Evolutionary conservation across 2,329 filamentous ascomycete species (phyloP), one percentile per base, ranked within the genome.

Genomic region (Pyricularia grisea): DNA sequence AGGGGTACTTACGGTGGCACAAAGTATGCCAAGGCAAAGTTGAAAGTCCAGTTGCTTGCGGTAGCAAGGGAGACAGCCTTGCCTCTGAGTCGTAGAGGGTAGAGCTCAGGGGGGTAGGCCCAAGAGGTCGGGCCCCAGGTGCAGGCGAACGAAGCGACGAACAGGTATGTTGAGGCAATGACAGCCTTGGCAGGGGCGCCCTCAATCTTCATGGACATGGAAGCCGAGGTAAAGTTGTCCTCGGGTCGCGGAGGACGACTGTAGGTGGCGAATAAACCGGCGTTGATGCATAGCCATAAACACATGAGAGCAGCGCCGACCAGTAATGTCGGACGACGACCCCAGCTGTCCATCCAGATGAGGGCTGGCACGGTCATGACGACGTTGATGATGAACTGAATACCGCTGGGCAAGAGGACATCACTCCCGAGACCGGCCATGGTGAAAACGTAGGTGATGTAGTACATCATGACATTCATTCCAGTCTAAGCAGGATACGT

Each of bases 361-460:
- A 94, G 83, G 1, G 91, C 91, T 0, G 91, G 90, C 3, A 94
- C 77, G 0, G 92, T 94, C 88, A 92, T 92, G 68, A 89, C 70
- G 1, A 94, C 91, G 77, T 94, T 94, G 81, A 94, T 92, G 73
- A 93, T 83, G 76, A 91, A 92, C 75, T 92, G 88, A 71, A 92
- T 92, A 11, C 86, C 87, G 23, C 88, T 90, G 9, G 90, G 85
- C 64, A 91, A 78, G 10, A 92, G 83, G 55, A 87, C 84, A 68
- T 82, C 83, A 72, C 86, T 84, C 1, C 78, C 79, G n/a, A 90
- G 80, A 11, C 89, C 89, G 20, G 90, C 89, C 90, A 92, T 92
- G 12, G 82, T 82, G 76, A 92, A 92, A 70, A 92, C 85, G 72
- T 91, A 91, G 66, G 83, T 84, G 72, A 90, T 89, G 74, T 91